Percentiles rank a stretch among this genome's conserved stretches.
phyloP scores from a whole-genome alignment of 108 stramenopile species.

The Cyclostephanos invisitatus region DNA sequence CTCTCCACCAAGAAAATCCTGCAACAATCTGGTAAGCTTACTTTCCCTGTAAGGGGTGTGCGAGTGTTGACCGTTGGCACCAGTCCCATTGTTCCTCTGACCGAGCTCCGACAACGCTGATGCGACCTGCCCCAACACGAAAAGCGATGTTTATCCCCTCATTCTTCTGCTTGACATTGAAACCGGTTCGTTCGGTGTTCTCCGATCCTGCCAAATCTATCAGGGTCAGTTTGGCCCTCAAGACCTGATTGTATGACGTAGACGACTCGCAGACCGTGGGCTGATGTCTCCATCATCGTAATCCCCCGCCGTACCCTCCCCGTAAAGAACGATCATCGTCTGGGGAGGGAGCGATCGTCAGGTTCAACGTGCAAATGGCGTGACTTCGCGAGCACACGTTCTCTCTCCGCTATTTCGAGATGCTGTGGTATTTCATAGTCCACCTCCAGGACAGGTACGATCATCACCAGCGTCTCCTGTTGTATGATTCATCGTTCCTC shows the following conservation, averaged over 20 bases:
- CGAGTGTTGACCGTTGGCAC: constrained; percentile 9
- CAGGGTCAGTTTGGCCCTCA: constrained; percentile 24
- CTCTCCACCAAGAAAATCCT: background rate
- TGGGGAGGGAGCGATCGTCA: constrained; percentile 55
- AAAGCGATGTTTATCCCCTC: constrained; percentile 90
- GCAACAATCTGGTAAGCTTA: constrained; percentile 56
- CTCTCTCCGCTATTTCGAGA: constrained; percentile 38
- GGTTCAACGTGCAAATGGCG: constrained; percentile 90
- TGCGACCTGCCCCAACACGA: constrained; percentile 71
- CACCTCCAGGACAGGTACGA: constrained; percentile 76
- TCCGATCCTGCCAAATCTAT: constrained; percentile 82
- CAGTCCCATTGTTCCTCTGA: constrained; percentile 11
- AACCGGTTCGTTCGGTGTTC: constrained; percentile 68
- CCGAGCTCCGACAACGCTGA: constrained; percentile 53
- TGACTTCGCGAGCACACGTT: constrained; percentile 84
- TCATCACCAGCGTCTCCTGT: constrained; percentile 76
- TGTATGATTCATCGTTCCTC: constrained; percentile 68
- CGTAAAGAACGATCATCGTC: background rate
- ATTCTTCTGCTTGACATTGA: constrained; percentile 65
- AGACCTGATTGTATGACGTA: constrained; percentile 1
- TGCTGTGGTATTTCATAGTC: constrained; percentile 65
- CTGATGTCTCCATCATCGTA: constrained; percentile 13
- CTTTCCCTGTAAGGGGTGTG: constrained; percentile 93
- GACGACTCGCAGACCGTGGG: constrained; percentile 1
- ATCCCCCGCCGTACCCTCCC: constrained; percentile 2